Evolutionary conservation across 2,329 filamentous ascomycete species (phyloP).

Genomic region (Fusarium nygamai): DNA sequence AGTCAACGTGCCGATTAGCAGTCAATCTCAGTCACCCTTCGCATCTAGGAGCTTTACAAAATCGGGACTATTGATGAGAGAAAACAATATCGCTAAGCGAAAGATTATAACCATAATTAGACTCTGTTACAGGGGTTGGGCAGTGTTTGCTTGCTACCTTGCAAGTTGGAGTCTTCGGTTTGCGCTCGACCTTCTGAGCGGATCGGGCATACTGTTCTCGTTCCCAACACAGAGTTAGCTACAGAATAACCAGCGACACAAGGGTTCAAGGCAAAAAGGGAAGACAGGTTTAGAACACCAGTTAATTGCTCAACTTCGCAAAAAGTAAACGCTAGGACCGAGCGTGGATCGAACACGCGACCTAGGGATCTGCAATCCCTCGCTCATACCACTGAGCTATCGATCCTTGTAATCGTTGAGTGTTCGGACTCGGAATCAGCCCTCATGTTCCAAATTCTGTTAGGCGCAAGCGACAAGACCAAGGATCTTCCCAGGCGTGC

Average conservation of each 20-base stretch:
- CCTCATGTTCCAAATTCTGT: rapidly evolving
- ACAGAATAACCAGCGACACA: neutral
- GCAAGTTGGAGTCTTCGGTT: too few species aligned
- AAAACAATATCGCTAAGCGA: too few species aligned
- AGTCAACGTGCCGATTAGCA: too few species aligned
- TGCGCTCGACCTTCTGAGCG: too few species aligned
- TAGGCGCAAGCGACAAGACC: neutral
- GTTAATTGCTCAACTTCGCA: neutral
- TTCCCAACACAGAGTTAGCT: neutral
- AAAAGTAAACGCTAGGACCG: neutral
- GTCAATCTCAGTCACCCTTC: neutral
- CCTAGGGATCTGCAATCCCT: conserved; percentile 18
- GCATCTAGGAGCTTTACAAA: neutral
- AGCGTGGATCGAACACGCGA: neutral
- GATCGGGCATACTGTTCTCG: too few species aligned
- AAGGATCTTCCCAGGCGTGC: neutral
- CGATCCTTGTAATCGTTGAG: neutral
- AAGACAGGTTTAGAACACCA: too few species aligned
- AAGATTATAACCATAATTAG: too few species aligned
- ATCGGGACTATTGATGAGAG: neutral
- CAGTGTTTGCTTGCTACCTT: neutral
- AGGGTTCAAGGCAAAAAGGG: neutral
- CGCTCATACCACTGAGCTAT: conserved; percentile 16
- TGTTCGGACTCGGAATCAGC: rapidly evolving
- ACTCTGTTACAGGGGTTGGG: too few species aligned